Evolutionary conservation across 257 asterid species (phyloP), one percentile per base, ranked within the genome.

Genomic region (Capsicum rhomboideum): DNA sequence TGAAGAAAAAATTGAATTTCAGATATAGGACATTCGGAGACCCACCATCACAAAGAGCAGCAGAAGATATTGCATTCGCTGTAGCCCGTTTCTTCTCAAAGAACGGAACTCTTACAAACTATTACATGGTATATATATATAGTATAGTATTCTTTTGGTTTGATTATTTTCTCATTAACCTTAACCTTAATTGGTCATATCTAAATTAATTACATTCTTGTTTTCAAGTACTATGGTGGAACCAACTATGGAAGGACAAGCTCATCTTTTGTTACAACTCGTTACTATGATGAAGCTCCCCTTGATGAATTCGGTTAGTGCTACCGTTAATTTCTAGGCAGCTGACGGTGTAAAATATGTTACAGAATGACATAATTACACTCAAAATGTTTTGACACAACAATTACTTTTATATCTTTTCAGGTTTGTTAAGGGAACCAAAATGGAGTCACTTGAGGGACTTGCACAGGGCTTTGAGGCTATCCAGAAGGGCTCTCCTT

Each of bases 241-340:
- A 95, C 97, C 44, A 95, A 95, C 82, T 93, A 87, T 72, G 98
- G 97, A 7, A 88, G 98, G 75, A 91, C 97, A 13, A 55, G 91
- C 34, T 93, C 98, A 20, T 94, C 97, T 8, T 95, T 90, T 74
- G 94, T 92, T 28, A 88, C 95, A 12, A 92, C 98, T 4, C 91
- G 95, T 26, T 95, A 95, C 86, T 93, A 95, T 8, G 97, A 93
- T 17, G 94, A 95, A 90, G 98, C 98, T 82, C 98, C 98, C 17
- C 87, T 95, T 4, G 98, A 95, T 72, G 96, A 92, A 89, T 94
- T 17, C 37, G 98, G 98, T 94, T 88, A 23, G 79, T 26, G 44
- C 54, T 74, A 21, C 34, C 10, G 1, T 55, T 52, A 29, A 79
- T 0, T 44, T 74, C 12, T 42, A 44, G 42, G 55, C 58, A 72